Evolutionary conservation across 1,284 basidiomycete genomes (phyloP).

Genomic region (Cutaneotrichosporon dermatis): DNA sequence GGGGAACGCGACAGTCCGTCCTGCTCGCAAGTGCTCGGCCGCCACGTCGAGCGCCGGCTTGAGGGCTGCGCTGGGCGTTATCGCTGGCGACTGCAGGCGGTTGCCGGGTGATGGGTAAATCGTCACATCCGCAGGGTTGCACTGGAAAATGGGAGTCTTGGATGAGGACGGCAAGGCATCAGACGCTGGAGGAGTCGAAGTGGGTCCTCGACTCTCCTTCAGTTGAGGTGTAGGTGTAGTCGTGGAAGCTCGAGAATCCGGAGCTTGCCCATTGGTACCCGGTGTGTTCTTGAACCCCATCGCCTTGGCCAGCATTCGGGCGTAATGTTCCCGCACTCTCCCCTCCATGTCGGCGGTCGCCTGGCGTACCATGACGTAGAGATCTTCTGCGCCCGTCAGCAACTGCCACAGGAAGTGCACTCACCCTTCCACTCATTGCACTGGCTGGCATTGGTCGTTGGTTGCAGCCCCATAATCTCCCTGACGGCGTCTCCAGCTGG

Average conservation of each 20-base stretch:
- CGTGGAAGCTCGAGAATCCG: no score
- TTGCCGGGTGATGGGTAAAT: constrained; percentile 8
- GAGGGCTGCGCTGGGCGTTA: constrained; percentile 25
- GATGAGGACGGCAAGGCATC: background rate
- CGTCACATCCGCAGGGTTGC: background rate
- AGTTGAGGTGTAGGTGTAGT: no score
- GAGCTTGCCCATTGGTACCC: no score
- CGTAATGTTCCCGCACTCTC: constrained; percentile 17
- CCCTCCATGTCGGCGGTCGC: constrained; percentile 17
- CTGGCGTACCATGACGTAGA: constrained; percentile 21
- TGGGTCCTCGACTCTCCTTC: no score
- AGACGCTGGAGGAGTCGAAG: no score
- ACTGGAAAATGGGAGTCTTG: background rate
- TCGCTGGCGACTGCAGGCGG: constrained; percentile 34
- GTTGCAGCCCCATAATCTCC: constrained; percentile 5
- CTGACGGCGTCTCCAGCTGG: background rate
- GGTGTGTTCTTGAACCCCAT: constrained; percentile 1
- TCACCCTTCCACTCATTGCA: constrained; percentile 12
- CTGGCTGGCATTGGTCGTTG: background rate
- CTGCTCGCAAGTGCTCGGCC: constrained; percentile 35
- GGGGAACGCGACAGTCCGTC: constrained; percentile 72
- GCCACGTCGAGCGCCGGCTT: constrained; percentile 32
- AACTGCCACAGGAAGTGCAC: background rate
- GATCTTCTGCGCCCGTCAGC: constrained; percentile 18
- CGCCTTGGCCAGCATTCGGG: constrained; percentile 1